A percentile compares a stretch with the other conserved stretches of the same genome.
Evolutionary conservation across 306 rosid species (phyloP).

Genomic region (Medicago ruthenica): DNA sequence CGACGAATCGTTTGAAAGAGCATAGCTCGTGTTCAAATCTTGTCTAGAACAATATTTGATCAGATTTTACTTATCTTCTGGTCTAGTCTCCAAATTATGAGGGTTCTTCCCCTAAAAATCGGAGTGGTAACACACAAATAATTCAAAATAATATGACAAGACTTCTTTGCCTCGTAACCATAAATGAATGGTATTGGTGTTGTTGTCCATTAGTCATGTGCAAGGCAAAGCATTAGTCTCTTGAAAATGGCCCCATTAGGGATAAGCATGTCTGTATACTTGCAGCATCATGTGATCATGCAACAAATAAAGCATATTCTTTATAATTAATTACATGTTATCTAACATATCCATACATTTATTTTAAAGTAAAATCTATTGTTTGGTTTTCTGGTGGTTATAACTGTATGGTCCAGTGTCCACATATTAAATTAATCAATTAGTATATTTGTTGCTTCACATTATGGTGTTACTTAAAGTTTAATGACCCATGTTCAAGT

Average conservation of each 20-base stretch:
- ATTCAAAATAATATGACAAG: conserved; percentile 31
- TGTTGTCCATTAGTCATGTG: conserved; percentile 47
- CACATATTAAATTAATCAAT: conserved; percentile 29
- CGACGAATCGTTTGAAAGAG: no score
- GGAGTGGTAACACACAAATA: no score
- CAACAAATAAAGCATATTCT: conserved; percentile 36
- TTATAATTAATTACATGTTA: conserved; percentile 17
- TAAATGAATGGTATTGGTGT: background rate
- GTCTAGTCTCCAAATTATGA: no score
- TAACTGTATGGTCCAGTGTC: conserved; percentile 24
- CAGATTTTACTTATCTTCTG: no score
- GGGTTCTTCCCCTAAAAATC: no score
- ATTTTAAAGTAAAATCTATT: background rate
- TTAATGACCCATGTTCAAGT: conserved; percentile 12
- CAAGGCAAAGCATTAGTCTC: conserved; percentile 29
- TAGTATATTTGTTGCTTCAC: conserved; percentile 35
- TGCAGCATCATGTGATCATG: conserved; percentile 27
- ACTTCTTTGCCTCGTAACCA: background rate
- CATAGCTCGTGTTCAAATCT: no score
- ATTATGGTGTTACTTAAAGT: conserved; percentile 28
- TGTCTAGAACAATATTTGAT: no score
- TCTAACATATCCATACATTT: background rate
- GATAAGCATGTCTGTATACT: conserved; percentile 42
- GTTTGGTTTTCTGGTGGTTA: conserved; percentile 2
- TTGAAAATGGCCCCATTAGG: conserved; percentile 44